Evolutionary conservation across 192 early-diverging fungal species (phyloP).

Genomic region (Phlyctochytrium bullatum): DNA sequence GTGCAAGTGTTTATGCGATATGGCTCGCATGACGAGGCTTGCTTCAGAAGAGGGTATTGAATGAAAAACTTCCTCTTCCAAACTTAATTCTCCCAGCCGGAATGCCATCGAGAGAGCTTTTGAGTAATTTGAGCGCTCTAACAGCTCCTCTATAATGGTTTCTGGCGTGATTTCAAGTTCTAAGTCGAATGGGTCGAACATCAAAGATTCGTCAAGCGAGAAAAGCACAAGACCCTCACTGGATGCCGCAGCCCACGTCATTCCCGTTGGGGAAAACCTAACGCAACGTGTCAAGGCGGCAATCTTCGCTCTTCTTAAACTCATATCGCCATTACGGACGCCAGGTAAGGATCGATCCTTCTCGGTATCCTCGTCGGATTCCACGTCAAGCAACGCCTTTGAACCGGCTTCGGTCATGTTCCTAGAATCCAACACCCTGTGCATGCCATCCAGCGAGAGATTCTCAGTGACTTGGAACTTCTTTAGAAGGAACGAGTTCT

Average conservation of each 20-base stretch:
- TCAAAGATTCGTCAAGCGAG: constrained; percentile 85
- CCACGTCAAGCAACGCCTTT: constrained; percentile 77
- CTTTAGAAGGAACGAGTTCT: constrained; percentile 69
- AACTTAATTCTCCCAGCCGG: constrained; percentile 79
- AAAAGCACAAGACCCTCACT: constrained; percentile 96
- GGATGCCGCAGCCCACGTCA: constrained; percentile 92
- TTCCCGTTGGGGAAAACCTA: constrained; percentile 89
- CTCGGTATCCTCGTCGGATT: constrained; percentile 83
- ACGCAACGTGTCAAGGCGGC: constrained; percentile 81
- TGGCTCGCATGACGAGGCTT: constrained; percentile 63
- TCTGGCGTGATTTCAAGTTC: constrained; percentile 95
- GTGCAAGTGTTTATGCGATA: constrained; percentile 86
- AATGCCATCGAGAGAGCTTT: constrained; percentile 90
- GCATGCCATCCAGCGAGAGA: constrained; percentile 89
- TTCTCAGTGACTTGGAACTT: constrained; percentile 92
- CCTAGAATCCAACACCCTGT: constrained; percentile 82
- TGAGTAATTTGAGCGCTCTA: constrained; percentile 72
- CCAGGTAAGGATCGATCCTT: constrained; percentile 83
- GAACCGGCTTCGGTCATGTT: constrained; percentile 95
- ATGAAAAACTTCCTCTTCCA: constrained; percentile 80
- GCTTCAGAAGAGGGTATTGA: constrained; percentile 75
- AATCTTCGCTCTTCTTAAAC: constrained; percentile 59
- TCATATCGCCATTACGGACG: constrained; percentile 79
- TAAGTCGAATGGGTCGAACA: constrained; percentile 98
- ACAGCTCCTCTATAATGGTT: constrained; percentile 70